A percentile compares a stretch with the other conserved stretches of the same genome.
phyloP scores from a whole-genome alignment of 2,329 filamentous ascomycete species.

The Fusarium xylarioides region DNA sequence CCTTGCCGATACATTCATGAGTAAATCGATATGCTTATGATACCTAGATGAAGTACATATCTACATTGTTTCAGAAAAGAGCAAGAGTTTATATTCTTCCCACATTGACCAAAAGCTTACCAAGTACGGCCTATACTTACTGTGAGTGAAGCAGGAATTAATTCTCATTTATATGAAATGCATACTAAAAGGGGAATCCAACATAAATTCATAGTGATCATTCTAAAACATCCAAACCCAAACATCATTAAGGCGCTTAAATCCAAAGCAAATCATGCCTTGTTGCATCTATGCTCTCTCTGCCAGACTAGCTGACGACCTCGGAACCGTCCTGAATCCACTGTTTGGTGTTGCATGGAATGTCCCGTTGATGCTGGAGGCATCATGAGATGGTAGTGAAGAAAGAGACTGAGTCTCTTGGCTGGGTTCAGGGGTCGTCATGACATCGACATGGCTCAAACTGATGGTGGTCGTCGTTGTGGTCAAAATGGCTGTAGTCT shows the following conservation, averaged over 20 bases:
- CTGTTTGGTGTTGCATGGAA: conserved; percentile 12
- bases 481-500: background rate
- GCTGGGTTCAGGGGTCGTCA: conserved; percentile 2
- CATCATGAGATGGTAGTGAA: background rate
- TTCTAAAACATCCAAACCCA: background rate
- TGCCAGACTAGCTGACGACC: conserved; percentile 26
- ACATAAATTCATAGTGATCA: background rate
- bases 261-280: background rate
- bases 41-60: background rate
- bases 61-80: background rate
- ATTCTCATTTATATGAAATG: background rate
- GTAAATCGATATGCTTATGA: background rate
- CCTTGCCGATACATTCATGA: background rate
- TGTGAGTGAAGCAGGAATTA: background rate
- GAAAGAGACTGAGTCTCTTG: conserved; percentile 5
- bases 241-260: background rate
- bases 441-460: background rate
- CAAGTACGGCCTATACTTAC: background rate
- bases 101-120: background rate
- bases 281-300: conserved; percentile 15
- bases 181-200: background rate
- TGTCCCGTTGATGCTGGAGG: conserved; percentile 2
- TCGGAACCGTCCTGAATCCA: conserved; percentile 41
- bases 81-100: background rate
- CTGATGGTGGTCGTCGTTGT: conserved; percentile 4